Base-by-base conservation (phyloP, 2,329 filamentous ascomycete genomes). In the Neofusicoccum ribis region DNA sequence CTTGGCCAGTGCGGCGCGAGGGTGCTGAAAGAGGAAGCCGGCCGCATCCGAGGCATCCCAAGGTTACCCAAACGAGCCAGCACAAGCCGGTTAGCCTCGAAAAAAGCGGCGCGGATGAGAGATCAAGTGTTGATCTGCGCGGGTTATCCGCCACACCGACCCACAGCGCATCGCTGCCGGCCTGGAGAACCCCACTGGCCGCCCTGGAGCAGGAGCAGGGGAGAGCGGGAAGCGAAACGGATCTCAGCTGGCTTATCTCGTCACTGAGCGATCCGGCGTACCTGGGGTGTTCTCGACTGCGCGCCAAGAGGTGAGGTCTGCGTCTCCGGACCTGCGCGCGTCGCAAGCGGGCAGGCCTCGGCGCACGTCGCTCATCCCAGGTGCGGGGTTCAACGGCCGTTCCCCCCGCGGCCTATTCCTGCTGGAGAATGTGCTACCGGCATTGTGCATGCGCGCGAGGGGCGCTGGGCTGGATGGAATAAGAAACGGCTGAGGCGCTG, bases 111-210 rank as follows among this genome's bases (percentile, higher is more conserved):
- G 54, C 39, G 39, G 54, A 44, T 23, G 54, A 62, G 59, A 62
- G 59, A 62, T 60, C 59, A 34, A 62, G 59, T 17, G 47, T 39
- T 51, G 59, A 62, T 62, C 59, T 50, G 46, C 59, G 59, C 37
- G 31, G 59, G 59, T 23, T 43, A 50, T 51, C 59, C 46, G 59
- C 46, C 46, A 50, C 59, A 2, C 23, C 23, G 59, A 62, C 59
- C 59, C 59, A 62, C 59, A 62, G 31, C 20, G 37, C 17, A 46
- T 51, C 47, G 46, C 47, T 51, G 41, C 59, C 59, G 34, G 36
- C 46, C 46, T 62, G 59, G 59, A 62, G 59, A 51, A 43, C 46
- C 59, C 59, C 59, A 62, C 59, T 34, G 36, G 17, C 41, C n/a
- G 36, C 47, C 20, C 41, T 31, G 31, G 14, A 9, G 37, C 11